Evolutionary conservation across 75 land plant species (phyloP).

Genomic region (Pinus tabuliformis): DNA sequence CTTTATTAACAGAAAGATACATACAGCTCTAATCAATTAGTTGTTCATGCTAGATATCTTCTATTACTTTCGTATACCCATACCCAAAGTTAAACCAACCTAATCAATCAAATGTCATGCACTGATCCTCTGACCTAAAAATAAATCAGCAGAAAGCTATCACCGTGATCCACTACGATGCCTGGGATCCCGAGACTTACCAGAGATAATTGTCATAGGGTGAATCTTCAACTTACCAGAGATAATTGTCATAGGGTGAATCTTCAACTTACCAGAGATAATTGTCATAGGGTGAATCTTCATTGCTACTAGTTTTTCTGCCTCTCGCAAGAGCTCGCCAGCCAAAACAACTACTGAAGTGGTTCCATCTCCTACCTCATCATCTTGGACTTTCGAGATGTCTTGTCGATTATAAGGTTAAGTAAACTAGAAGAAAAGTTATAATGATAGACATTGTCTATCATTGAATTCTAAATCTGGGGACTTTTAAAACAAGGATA

Average conservation of each 20-base stretch:
- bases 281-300: conserved; percentile 99
- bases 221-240: conserved; percentile 86
- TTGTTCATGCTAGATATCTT: background rate
- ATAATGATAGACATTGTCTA: background rate
- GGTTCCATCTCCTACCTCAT: conserved; percentile 99
- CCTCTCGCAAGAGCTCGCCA: conserved; percentile 92
- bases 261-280: conserved; percentile 80
- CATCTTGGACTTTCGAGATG: conserved; percentile 97
- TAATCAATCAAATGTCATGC: background rate
- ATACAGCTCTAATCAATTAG: background rate
- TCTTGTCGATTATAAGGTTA: conserved; percentile 32
- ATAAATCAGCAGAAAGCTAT: background rate
- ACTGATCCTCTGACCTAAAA: background rate
- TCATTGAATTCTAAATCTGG: background rate
- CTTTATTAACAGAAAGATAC: background rate
- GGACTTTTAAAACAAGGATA: conserved; percentile 38
- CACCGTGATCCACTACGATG: background rate
- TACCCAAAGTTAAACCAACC: background rate
- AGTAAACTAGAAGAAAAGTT: background rate
- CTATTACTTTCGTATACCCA: background rate
- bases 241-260: conserved; percentile 98
- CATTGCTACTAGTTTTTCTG: conserved; percentile 75
- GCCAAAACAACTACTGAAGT: conserved; percentile 98
- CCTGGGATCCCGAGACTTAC: conserved; percentile 19
- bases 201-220: conserved; percentile 97